phyloP scores from a whole-genome alignment of 1,139 yeast genomes.

The Kodamaea alishanica region DNA sequence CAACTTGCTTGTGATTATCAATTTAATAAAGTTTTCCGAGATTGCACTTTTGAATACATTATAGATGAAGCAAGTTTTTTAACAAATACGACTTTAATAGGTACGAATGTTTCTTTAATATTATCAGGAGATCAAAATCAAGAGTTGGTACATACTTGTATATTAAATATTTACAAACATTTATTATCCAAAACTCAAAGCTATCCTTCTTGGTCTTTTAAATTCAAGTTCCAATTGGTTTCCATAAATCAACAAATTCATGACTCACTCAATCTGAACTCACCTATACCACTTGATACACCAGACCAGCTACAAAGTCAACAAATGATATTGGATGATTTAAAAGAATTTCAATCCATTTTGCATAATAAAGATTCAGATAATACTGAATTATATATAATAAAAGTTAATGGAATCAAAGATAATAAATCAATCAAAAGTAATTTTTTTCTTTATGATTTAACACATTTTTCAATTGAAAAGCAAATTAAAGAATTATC shows the following conservation, averaged over 20 bases:
- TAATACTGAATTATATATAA: slow-evolving; percentile 6
- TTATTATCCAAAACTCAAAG: slow-evolving; percentile 8
- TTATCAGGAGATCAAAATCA: slow-evolving; percentile 13
- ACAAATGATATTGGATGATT: slow-evolving; percentile 9
- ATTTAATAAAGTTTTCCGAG: slow-evolving; percentile 21
- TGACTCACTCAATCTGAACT: slow-evolving; percentile 5
- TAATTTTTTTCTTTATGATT: slow-evolving; percentile 15
- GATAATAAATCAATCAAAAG: slow-evolving; percentile 9
- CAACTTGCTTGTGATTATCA: slow-evolving; percentile 2
- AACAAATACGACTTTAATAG: slow-evolving; percentile 15
- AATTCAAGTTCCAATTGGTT: slow-evolving; percentile 11
- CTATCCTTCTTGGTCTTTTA: slow-evolving; percentile 9
- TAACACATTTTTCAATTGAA: slow-evolving; percentile 6
- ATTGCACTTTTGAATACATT: slow-evolving; percentile 9
- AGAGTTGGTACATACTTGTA: slow-evolving; percentile 9
- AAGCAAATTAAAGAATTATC: slow-evolving; percentile 1
- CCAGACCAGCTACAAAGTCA: slow-evolving; percentile 8
- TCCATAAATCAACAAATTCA: slow-evolving; percentile 1
- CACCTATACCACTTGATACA: not conserved
- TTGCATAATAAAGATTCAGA: slow-evolving; percentile 7
- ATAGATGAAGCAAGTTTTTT: slow-evolving; percentile 23
- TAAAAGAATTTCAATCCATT: slow-evolving; percentile 4
- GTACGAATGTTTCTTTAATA: slow-evolving; percentile 20
- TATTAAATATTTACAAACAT: slow-evolving; percentile 12
- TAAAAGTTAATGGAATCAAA: slow-evolving; percentile 8